Conservation (phyloP, 805 yeast species). For the Metschnikowia reukaufii region DNA sequence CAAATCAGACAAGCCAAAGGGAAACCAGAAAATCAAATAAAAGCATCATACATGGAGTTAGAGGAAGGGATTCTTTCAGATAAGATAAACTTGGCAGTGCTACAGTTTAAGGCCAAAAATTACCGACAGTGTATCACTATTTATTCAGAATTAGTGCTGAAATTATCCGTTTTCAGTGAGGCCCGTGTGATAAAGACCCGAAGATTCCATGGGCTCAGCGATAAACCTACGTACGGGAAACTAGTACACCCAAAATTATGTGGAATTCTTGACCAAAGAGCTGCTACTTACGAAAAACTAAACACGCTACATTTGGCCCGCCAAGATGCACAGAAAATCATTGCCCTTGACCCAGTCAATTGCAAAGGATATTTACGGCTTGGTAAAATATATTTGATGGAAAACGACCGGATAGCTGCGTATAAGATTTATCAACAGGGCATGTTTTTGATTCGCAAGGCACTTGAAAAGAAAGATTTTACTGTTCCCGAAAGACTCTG, state of each 20-base stretch:
- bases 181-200: slow-evolving; percentile 19
- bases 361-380: slow-evolving; percentile 51
- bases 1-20: not conserved
- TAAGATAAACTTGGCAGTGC: slow-evolving; percentile 29
- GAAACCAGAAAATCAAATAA: not conserved
- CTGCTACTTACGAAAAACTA: slow-evolving; percentile 50
- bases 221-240: slow-evolving; percentile 30
- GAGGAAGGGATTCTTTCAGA: slow-evolving; percentile 29
- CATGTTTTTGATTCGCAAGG: slow-evolving; percentile 33
- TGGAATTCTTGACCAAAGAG: slow-evolving; percentile 44
- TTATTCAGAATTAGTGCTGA: slow-evolving; percentile 27
- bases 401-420: slow-evolving; percentile 34
- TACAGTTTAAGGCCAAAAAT: slow-evolving; percentile 31
- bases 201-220: slow-evolving; percentile 22
- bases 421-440: slow-evolving; percentile 39
- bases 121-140: slow-evolving; percentile 28
- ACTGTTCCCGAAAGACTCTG: slow-evolving; percentile 35
- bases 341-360: slow-evolving; percentile 42
- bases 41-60: slow-evolving; percentile 16
- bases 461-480: slow-evolving; percentile 26
- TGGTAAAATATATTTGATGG: slow-evolving; percentile 34
- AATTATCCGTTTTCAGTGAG: slow-evolving; percentile 20
- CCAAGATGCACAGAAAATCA: slow-evolving; percentile 36
- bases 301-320: slow-evolving; percentile 30
- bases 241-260: slow-evolving; percentile 38